These are phyloP conservation scores for Podospora tetraspora DNA, from an alignment of 495 filamentous ascomycete genomes.

Conservation along the genomic window DNA sequence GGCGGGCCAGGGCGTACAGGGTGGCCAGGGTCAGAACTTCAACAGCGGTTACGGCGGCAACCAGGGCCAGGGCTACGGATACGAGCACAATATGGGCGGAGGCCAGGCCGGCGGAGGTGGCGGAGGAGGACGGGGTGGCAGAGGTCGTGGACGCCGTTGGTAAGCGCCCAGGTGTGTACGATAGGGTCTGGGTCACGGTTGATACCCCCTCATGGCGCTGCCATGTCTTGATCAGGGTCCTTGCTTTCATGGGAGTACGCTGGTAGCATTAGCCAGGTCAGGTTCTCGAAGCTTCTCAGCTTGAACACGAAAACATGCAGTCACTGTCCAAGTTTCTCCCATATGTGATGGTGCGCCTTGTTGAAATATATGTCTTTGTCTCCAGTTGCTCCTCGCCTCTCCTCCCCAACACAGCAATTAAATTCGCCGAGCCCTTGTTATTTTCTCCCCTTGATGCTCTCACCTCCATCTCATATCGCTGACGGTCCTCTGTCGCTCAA, in stretches of 20 bases:
- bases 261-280: neutral
- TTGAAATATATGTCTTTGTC: neutral
- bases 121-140: slow-evolving; percentile 41
- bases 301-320: neutral
- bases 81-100: slow-evolving; percentile 53
- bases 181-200: neutral
- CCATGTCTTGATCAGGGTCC: neutral
- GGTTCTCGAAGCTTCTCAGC: neutral
- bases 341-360: neutral
- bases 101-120: slow-evolving; percentile 35
- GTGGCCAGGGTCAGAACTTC: slow-evolving; percentile 43
- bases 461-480: neutral
- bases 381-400: neutral
- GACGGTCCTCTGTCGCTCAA: neutral
- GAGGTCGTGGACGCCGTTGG: slow-evolving; percentile 23
- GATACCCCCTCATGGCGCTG: neutral
- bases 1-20: slow-evolving; percentile 46
- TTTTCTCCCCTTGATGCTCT: neutral
- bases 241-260: neutral
- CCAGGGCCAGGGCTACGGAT: slow-evolving; percentile 52
- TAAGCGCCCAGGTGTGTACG: neutral
- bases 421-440: neutral
- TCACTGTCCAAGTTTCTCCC: neutral
- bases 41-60: slow-evolving; percentile 45
- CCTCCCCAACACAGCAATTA: neutral